Conservation (phyloP, 169 alveolate species). For the Perkinsus chesapeaki region DNA sequence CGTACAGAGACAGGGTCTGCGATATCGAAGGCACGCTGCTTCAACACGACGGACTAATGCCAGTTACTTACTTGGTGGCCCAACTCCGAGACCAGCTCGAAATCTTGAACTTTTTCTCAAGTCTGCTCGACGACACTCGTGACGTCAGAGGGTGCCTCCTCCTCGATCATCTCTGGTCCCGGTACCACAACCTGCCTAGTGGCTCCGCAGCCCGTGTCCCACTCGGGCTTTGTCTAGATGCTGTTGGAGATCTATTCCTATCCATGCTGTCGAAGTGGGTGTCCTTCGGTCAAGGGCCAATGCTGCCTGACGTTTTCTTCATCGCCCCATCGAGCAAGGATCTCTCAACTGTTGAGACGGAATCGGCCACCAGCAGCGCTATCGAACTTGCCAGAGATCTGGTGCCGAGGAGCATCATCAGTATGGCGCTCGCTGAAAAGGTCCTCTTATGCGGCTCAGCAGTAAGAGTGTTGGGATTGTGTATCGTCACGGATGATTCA, state of each 20-base stretch:
- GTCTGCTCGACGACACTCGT: background rate
- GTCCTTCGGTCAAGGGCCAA: background rate
- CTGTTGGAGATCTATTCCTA: background rate
- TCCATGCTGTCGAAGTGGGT: background rate
- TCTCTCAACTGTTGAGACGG: background rate
- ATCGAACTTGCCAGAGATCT: background rate
- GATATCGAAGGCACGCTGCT: background rate
- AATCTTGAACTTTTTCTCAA: background rate
- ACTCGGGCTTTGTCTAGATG: background rate
- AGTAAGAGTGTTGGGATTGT: background rate
- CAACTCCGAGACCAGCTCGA: background rate
- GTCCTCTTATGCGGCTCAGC: background rate
- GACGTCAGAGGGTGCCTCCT: background rate
- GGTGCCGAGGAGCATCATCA: background rate
- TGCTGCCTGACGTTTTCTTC: background rate
- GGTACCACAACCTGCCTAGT: background rate
- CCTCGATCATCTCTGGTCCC: background rate
- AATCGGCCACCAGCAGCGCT: background rate
- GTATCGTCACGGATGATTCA: background rate
- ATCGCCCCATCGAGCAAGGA: background rate
- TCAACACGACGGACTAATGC: background rate
- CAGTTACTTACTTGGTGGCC: background rate
- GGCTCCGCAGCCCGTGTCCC: background rate
- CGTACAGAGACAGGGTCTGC: background rate
- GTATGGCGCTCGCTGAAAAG: background rate